phyloP scores from a whole-genome alignment of 768 basidiomycete genomes.

The Sarcodon aspratus region DNA sequence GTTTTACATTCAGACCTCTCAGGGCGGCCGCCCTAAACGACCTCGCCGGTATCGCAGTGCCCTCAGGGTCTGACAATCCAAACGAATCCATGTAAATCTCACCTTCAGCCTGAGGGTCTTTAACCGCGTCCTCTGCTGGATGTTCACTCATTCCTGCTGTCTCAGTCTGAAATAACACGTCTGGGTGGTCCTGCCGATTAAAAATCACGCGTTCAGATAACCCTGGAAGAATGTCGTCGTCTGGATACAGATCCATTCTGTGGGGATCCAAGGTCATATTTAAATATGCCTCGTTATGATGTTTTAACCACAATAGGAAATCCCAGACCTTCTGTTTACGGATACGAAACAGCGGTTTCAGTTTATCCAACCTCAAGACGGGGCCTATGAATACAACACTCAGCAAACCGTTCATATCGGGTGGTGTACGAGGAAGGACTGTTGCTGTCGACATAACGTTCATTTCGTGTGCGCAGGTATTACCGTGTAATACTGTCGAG shows the following conservation, averaged over 20 bases:
- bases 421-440: conserved; percentile 14
- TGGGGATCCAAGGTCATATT: background rate
- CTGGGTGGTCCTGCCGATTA: background rate
- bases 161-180: conserved; percentile 14
- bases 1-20: conserved; percentile 9
- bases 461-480: conserved; percentile 23
- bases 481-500: conserved; percentile 19
- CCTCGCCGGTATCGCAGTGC: conserved; percentile 10
- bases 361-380: no score
- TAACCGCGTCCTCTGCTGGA: no score
- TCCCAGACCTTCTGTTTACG: conserved; percentile 13
- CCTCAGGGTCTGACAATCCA: conserved; percentile 21
- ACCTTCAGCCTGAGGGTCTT: no score
- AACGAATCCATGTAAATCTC: no score
- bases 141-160: conserved; percentile 16
- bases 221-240: conserved; percentile 2
- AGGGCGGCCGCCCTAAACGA: conserved; percentile 15
- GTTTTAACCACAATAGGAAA: conserved; percentile 15
- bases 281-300: conserved; percentile 12
- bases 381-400: conserved; percentile 20
- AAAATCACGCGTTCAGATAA: conserved; percentile 8
- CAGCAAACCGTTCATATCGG: conserved; percentile 15
- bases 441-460: conserved; percentile 20
- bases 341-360: conserved; percentile 12
- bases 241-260: background rate